These are phyloP conservation scores for Dictyostelium firmibasis DNA, from an alignment of 78 protist genomes.

Conservation along the genomic window DNA sequence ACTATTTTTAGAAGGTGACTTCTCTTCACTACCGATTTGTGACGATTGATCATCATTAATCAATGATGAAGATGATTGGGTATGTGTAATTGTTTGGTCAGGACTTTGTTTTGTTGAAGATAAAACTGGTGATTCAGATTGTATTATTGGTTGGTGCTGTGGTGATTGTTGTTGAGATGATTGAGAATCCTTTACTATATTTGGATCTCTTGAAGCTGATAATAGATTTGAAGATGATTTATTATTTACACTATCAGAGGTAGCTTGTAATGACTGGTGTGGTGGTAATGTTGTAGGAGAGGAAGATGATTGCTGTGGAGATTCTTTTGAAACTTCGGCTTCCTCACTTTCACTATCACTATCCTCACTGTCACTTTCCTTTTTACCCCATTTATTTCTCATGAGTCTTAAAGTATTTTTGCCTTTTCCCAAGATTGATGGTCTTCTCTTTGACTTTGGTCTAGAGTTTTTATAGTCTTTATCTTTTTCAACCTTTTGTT, in stretches of 20 bases:
- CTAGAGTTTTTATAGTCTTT: constrained; percentile 18
- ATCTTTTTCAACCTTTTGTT: constrained; percentile 1
- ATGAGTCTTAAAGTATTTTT: constrained; percentile 39
- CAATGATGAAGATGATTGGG: constrained; percentile 7
- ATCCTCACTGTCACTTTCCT: constrained; percentile 12
- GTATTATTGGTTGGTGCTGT: background rate
- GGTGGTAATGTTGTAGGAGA: background rate
- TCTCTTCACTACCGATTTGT: background rate
- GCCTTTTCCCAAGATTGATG: constrained; percentile 46
- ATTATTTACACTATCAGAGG: background rate
- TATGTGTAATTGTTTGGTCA: background rate
- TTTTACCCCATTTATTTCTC: constrained; percentile 35
- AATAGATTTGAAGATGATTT: background rate
- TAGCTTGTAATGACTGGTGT: background rate
- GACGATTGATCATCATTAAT: constrained; percentile 12
- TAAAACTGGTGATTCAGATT: background rate
- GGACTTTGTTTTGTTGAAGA: background rate
- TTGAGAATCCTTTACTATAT: background rate
- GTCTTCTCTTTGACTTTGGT: constrained; percentile 77
- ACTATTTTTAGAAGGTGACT: background rate
- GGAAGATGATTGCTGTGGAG: background rate
- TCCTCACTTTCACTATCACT: constrained; percentile 12
- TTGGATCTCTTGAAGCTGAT: background rate
- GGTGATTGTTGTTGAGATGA: background rate
- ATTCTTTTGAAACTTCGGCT: background rate